Base-by-base conservation (phyloP, 768 basidiomycete genomes). In the Phylloporus arenicola region DNA sequence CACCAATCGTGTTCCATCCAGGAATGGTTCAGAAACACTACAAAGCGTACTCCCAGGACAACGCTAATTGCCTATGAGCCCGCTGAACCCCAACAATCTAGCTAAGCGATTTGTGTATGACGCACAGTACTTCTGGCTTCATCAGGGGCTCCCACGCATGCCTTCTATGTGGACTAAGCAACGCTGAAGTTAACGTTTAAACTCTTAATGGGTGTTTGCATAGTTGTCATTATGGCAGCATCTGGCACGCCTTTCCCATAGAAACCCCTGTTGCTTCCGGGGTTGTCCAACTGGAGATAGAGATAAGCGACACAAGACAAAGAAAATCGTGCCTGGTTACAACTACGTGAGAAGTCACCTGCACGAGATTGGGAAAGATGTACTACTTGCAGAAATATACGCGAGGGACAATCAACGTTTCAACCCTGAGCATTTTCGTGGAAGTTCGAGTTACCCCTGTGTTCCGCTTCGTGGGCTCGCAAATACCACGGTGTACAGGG, bases 61-160 rank as follows among this genome's bases (percentile, higher is more conserved):
- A 17, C 22, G 17, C 43, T 19, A 33, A 22, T 16, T 33, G 40
- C 53, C 33, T 45, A 42, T 49, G 45, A 35, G 24, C 25, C 19
- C 27, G 19, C 19, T 29, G 24, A 57, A 45, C 27, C 45, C 48
- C 39, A 54, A 55, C 12, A 45, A 54, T 20, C n/a, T 49, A 35
- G 43, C 53, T 29, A 51, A 45, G 39, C 41, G 45, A 52, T 48
- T 49, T 33, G 52, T 46, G 12, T 39, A 31, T 41, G 52, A 54
- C 24, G 43, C 51, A n/a, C n/a, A n/a, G n/a, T n/a, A 4, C 47
- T 52, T 43, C 38, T 44, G 25, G 47, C 27, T 16, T 25, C 46
- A 20, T 48, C 45, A 19, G 39, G 10, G 41, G 34, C 35, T 46
- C 31, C 43, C 41, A 27, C 43, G n/a, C 29, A 12, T 10, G 29